Base-by-base conservation (phyloP, 225 moss, liverwort and hornwort genomes). In the Polytrichum commune region DNA sequence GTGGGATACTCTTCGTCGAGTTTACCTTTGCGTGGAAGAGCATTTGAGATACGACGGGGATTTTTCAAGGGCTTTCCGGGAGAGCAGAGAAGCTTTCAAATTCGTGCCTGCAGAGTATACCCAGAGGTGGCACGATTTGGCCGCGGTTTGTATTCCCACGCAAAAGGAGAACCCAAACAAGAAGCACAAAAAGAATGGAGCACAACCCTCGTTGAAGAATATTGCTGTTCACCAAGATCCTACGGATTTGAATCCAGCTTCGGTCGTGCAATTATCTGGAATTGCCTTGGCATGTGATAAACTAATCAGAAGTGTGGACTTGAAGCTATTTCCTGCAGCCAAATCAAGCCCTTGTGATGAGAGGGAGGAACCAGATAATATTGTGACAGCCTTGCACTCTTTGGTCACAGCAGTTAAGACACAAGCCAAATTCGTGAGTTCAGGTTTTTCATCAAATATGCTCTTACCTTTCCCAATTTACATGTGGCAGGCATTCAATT, bases 1-100 rank as follows among this genome's bases (percentile, higher is more conserved):
- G 24, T 85, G 85, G 85, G 85, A 82, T 68, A 85, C 82, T 16
- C 81, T 85, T 65, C n/a, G 85, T 27, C 81, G 81, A 18, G 78
- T 85, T 6, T 85, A 76, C 62, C 81, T 85, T 81, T 79, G 81
- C 62, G 79, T 82, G 20, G 85, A 82, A 74, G 85, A 82, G 69
- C 76, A 79, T 69, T 82, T 70, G 28, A 71, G 65, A 65, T 33
- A 73, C 7, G 25, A 69, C 7, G 70, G 81, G 23, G 79, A 74
- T 7, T 85, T 81, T 46, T 69, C 72, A 53, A 65, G 74, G 53
- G 69, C 82, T 65, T 73, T 85, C 2, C 72, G 78, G 23, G 76
- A 7, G 79, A 79, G 33, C 71, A 29, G 24, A 20, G 58, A 35
- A 35, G 58, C 58, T 20, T 22, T 1, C 46, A 58, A 20, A 58